Percentiles rank a stretch among this genome's conserved stretches.
These are phyloP conservation scores for Gelatoporia subvermispora DNA, from an alignment of 768 basidiomycete species.

Conservation along the genomic window DNA sequence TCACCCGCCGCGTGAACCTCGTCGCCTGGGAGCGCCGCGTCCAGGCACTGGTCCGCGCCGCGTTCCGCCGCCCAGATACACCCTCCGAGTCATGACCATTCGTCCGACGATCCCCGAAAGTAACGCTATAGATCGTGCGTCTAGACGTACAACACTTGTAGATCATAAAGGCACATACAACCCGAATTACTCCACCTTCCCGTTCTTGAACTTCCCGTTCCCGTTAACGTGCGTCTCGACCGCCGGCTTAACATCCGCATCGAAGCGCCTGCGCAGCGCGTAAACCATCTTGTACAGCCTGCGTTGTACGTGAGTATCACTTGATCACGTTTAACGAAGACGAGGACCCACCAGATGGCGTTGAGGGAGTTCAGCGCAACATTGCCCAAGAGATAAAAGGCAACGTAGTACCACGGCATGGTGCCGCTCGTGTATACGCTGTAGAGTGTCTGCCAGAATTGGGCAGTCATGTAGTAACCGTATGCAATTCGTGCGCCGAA, in stretches of 20 bases:
- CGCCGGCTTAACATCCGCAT: constrained; percentile 15
- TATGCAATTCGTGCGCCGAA: constrained; percentile 67
- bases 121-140: no score
- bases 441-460: constrained; percentile 56
- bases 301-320: not conserved
- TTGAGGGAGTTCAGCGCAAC: constrained; percentile 68
- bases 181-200: no score
- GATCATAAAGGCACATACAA: no score
- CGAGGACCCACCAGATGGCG: constrained; percentile 58
- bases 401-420: constrained; percentile 34
- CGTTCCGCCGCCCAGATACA: constrained; percentile 33
- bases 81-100: not conserved
- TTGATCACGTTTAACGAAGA: not conserved
- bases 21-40: constrained; percentile 77
- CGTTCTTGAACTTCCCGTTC: not conserved
- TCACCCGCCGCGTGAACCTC: constrained; percentile 69
- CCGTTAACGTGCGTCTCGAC: not conserved
- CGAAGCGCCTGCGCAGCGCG: constrained; percentile 61
- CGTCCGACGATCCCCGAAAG: no score
- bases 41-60: constrained; percentile 48
- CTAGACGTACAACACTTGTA: no score
- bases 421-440: constrained; percentile 52
- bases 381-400: constrained; percentile 55
- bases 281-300: constrained; percentile 77
- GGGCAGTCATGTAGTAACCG: constrained; percentile 42